Percentiles rank a stretch among this genome's conserved stretches.
phyloP scores from a whole-genome alignment of 108 stramenopile genomes.

The Cyclostephanos tholiformis region DNA sequence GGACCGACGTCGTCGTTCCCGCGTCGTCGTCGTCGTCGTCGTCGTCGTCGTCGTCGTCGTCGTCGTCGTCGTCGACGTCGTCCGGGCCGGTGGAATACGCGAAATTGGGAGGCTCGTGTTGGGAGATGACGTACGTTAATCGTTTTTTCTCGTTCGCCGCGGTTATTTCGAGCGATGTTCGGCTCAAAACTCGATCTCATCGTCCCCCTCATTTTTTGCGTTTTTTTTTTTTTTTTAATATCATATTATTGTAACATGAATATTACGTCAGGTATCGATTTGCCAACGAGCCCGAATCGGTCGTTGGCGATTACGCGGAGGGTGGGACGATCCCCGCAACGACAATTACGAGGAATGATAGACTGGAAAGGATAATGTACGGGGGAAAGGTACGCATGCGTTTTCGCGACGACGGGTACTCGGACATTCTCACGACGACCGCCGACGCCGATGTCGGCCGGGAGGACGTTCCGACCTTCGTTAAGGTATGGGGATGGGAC shows the following conservation, averaged over 20 bases:
- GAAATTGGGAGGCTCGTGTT: constrained; percentile 30
- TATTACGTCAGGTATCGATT: constrained; percentile 69
- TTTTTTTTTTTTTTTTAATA: no score
- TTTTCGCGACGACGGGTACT: constrained; percentile 60
- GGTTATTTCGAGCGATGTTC: no score
- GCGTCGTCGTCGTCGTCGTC: not conserved
- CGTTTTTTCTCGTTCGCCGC: not conserved
- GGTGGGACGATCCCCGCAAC: no score
- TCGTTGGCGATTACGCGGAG: constrained; percentile 19
- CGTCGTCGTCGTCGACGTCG: no score
- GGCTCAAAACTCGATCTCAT: no score
- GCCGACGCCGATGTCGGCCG: not conserved
- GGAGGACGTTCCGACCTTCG: constrained; percentile 16
- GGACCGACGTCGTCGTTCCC: not conserved
- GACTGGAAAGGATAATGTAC: constrained; percentile 32
- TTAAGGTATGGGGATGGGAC: constrained; percentile 77
- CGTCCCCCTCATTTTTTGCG: no score
- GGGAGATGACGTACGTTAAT: constrained; percentile 34
- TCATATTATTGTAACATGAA: no score
- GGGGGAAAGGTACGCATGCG: constrained; percentile 58
- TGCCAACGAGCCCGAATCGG: constrained; percentile 47
- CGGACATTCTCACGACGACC: constrained; percentile 15
- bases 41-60: not conserved
- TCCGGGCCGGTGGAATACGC: constrained; percentile 16
- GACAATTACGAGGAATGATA: no score